These are phyloP conservation scores for Bryum argenteum DNA, from an alignment of 225 moss, liverwort and hornwort genomes.

Conservation along the genomic window DNA sequence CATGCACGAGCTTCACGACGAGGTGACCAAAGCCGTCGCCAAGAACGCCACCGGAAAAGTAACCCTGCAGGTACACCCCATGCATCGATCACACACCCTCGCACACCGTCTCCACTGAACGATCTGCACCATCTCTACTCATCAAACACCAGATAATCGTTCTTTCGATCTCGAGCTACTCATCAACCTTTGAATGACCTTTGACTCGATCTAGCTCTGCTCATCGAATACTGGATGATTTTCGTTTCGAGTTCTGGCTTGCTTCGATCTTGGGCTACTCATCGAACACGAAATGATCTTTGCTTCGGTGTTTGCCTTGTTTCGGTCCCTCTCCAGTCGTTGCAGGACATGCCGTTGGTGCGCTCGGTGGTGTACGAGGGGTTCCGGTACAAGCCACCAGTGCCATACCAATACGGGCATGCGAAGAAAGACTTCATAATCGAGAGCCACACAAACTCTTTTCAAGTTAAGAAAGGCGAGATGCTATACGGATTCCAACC, in stretches of 20 bases:
- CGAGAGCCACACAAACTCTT: constrained; percentile 30
- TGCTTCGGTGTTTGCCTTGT: no score
- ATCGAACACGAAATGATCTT: no score
- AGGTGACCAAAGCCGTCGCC: constrained; percentile 28
- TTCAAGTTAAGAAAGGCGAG: constrained; percentile 52
- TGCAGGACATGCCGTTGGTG: constrained; percentile 45
- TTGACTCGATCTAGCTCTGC: no score
- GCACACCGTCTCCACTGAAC: no score
- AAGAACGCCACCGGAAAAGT: constrained; percentile 26
- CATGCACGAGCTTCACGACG: constrained; percentile 36
- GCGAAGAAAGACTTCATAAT: constrained; percentile 50
- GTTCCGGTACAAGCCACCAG: constrained; percentile 41
- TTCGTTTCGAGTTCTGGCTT: no score
- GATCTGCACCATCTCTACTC: no score
- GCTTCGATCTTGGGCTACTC: no score
- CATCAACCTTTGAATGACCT: no score
- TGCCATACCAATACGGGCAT: constrained; percentile 50
- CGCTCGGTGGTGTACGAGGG: constrained; percentile 42
- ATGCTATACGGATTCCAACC: constrained; percentile 50
- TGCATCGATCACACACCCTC: no score
- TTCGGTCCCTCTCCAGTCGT: neutral
- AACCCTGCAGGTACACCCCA: neutral
- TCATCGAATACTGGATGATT: no score
- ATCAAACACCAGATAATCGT: no score
- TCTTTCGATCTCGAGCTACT: no score